A percentile compares a stretch with the other conserved stretches of the same genome.
Conservation (phyloP, 1,284 basidiomycete species). For the Cutaneotrichosporon cyanovorans region DNA sequence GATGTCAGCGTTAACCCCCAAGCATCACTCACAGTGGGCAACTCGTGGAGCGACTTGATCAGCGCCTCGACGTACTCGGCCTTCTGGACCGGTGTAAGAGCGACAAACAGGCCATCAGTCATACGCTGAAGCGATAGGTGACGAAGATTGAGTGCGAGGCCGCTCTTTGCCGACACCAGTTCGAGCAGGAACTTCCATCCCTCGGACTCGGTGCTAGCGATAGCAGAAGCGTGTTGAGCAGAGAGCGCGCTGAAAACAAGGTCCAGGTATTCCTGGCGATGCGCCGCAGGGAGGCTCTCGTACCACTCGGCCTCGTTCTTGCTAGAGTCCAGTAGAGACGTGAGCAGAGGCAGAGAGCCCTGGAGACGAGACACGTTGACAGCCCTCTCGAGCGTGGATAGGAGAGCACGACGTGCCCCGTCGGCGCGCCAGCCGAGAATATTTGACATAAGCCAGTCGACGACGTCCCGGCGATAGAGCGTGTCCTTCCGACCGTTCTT, state of each 20-base stretch:
- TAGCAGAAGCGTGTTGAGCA: slow-evolving; percentile 15
- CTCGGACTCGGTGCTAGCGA: slow-evolving; percentile 20
- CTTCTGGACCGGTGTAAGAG: slow-evolving; percentile 21
- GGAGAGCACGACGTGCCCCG: slow-evolving; percentile 53
- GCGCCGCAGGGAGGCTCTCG: slow-evolving; percentile 1
- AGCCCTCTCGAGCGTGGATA: slow-evolving; percentile 57
- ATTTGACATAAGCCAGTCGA: slow-evolving; percentile 80
- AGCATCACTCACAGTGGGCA: slow-evolving; percentile 8
- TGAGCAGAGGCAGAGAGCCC: slow-evolving; percentile 57
- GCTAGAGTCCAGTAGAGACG: slow-evolving; percentile 22
- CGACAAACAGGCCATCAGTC: slow-evolving; percentile 30
- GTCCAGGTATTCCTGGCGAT: slow-evolving; percentile 23
- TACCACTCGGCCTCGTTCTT: slow-evolving; percentile 28
- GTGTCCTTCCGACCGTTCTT: slow-evolving; percentile 54
- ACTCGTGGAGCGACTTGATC: slow-evolving; percentile 26
- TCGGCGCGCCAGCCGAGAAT: slow-evolving; percentile 56
- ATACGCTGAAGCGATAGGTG: slow-evolving; percentile 24
- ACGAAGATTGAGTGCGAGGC: slow-evolving; percentile 11
- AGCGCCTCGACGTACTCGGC: slow-evolving; percentile 25
- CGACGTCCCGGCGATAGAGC: slow-evolving; percentile 64
- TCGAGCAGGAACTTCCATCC: slow-evolving; percentile 23
- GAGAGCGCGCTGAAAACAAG: slow-evolving; percentile 19
- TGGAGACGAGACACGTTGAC: slow-evolving; percentile 57
- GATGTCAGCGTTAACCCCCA: not conserved
- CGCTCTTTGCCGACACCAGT: slow-evolving; percentile 3